Percentiles rank a stretch among this genome's conserved stretches.
Conservation (phyloP, 176 grass and related monocot genomes). For the Secale cereale region DNA sequence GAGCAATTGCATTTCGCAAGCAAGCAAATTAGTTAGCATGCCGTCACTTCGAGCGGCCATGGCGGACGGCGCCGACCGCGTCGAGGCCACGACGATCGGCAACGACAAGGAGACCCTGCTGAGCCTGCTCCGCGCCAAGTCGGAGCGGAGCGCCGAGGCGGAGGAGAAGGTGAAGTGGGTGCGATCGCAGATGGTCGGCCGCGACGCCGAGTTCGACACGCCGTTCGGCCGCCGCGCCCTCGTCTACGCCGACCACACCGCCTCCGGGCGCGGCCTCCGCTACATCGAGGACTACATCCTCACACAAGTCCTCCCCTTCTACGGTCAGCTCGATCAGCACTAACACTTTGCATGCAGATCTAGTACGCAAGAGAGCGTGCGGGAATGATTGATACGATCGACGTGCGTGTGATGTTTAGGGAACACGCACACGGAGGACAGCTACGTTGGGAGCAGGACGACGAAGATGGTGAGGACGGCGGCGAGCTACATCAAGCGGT, state of each 20-base stretch:
- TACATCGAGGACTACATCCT: slow-evolving; percentile 82
- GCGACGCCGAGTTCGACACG: slow-evolving; percentile 54
- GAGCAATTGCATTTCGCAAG: neutral
- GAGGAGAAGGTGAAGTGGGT: slow-evolving; percentile 48
- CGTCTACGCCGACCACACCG: slow-evolving; percentile 79
- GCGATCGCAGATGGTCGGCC: slow-evolving; percentile 41
- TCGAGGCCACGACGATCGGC: neutral
- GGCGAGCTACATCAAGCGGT: slow-evolving; percentile 63
- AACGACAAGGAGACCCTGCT: neutral
- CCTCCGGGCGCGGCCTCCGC: slow-evolving; percentile 56
- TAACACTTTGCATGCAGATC: neutral
- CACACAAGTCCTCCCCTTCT: slow-evolving; percentile 69
- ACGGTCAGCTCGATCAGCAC: slow-evolving; percentile 36
- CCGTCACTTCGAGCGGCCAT: slow-evolving; percentile 19
- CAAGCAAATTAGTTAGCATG: neutral
- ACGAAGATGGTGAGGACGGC: slow-evolving; percentile 42
- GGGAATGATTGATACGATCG: neutral
- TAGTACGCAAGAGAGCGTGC: neutral
- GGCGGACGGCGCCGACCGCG: neutral
- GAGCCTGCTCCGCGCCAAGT: slow-evolving; percentile 27
- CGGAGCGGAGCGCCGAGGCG: slow-evolving; percentile 22
- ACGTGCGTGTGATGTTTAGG: slow-evolving; percentile 16
- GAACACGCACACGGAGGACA: slow-evolving; percentile 90
- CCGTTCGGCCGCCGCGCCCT: slow-evolving; percentile 63
- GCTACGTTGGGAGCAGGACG: slow-evolving; percentile 69